Conservation (phyloP, 208 protist species). For the Polymyxa betae region DNA sequence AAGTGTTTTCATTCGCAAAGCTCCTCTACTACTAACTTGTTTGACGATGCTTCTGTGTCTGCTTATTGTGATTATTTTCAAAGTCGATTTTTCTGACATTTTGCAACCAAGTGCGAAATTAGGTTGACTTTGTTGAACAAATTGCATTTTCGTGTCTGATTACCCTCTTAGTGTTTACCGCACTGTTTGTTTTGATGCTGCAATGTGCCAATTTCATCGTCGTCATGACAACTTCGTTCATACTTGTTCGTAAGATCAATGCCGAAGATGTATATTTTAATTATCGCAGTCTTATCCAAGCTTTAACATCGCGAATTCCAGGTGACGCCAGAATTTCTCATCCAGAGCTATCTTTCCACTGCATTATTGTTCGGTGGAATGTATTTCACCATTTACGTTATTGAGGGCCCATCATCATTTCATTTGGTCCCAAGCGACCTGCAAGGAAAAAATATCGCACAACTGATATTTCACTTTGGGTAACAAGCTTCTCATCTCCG, state of each 20-base stretch:
- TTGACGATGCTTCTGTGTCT: constrained; percentile 29
- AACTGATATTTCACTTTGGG: constrained; percentile 16
- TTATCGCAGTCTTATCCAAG: background rate
- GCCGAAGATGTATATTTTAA: constrained; percentile 25
- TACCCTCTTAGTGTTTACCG: background rate
- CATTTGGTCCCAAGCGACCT: constrained; percentile 14
- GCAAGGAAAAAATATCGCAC: constrained; percentile 19
- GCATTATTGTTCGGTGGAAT: constrained; percentile 40
- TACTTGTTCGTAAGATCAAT: constrained; percentile 38
- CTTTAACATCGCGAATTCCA: background rate
- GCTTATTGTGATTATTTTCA: background rate
- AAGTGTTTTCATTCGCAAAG: background rate
- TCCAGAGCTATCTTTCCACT: constrained; percentile 16
- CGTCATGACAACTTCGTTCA: constrained; percentile 43
- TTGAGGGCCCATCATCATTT: constrained; percentile 33
- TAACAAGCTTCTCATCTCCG: background rate
- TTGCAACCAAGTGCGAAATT: constrained; percentile 34
- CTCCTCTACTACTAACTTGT: background rate
- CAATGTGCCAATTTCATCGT: background rate
- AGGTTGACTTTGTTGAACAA: background rate
- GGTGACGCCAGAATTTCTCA: constrained; percentile 41
- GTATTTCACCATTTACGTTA: constrained; percentile 50
- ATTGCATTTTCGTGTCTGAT: background rate
- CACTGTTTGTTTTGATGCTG: background rate
- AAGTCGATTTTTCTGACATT: constrained; percentile 28